Evolutionary conservation across 2,329 filamentous ascomycete genomes (phyloP).

Genomic region (Aspergillus japonicus): DNA sequence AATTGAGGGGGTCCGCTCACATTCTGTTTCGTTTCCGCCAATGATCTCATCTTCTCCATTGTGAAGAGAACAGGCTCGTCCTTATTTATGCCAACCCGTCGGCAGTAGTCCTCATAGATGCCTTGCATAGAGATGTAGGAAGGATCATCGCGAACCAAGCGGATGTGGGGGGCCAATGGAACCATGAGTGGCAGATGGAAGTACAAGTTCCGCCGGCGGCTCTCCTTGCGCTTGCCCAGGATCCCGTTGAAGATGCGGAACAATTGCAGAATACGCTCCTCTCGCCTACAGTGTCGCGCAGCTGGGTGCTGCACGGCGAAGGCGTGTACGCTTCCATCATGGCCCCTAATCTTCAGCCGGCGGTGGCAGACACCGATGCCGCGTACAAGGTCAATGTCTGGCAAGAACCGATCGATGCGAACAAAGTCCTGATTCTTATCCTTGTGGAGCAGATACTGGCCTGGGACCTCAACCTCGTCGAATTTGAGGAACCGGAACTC

Average conservation of each 20-base stretch:
- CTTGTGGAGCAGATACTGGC: constrained; percentile 94
- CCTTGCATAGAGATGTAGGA: constrained; percentile 93
- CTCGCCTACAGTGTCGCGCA: constrained; percentile 83
- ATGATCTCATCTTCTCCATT: constrained; percentile 84
- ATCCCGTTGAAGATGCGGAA: constrained; percentile 98
- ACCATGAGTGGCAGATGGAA: constrained; percentile 97
- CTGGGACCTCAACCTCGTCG: constrained; percentile 95
- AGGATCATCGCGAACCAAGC: constrained; percentile 91
- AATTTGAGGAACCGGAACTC: constrained; percentile 98
- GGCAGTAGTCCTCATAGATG: constrained; percentile 94
- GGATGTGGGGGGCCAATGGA: constrained; percentile 88
- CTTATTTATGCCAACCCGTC: constrained; percentile 81
- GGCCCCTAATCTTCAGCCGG: constrained; percentile 90
- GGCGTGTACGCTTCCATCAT: constrained; percentile 94
- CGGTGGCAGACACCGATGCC: constrained; percentile 89
- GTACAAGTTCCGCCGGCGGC: constrained; percentile 84
- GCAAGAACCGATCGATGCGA: constrained; percentile 92
- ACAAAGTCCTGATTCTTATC: constrained; percentile 99
- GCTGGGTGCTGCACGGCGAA: constrained; percentile 97
- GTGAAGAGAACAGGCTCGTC: constrained; percentile 94
- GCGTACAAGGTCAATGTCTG: constrained; percentile 88
- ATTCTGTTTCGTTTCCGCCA: constrained; percentile 66
- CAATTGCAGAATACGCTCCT: constrained; percentile 91
- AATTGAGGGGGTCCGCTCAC: constrained; percentile 30
- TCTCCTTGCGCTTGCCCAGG: constrained; percentile 89